These are phyloP conservation scores for Dothistroma septosporum DNA, from an alignment of 2,329 filamentous ascomycete species.

Conservation along the genomic window DNA sequence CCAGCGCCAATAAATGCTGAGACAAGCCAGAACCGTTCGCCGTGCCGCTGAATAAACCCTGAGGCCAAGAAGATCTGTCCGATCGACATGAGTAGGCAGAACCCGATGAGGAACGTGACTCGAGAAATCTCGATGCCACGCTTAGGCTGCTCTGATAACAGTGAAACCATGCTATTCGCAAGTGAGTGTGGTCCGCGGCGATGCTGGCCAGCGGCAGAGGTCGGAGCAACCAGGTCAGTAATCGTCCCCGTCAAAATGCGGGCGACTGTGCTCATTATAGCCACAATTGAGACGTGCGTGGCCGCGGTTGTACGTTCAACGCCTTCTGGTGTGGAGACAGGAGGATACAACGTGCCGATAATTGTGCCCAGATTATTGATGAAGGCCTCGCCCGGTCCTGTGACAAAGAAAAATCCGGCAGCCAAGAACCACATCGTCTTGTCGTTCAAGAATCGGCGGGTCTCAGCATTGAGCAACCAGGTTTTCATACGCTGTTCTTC, in stretches of 20 bases:
- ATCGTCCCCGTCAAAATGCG: slow-evolving; percentile 85
- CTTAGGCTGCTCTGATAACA: slow-evolving; percentile 22
- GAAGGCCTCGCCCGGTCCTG: slow-evolving; percentile 93
- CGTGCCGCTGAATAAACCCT: slow-evolving; percentile 68
- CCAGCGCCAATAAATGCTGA: slow-evolving; percentile 82
- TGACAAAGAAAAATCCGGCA: slow-evolving; percentile 83
- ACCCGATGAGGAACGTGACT: slow-evolving; percentile 71
- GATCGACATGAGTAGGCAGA: slow-evolving; percentile 65
- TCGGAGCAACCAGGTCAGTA: slow-evolving; percentile 76
- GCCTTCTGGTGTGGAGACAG: slow-evolving; percentile 53
- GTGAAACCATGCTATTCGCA: slow-evolving; percentile 39
- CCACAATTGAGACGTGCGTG: slow-evolving; percentile 90
- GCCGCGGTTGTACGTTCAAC: slow-evolving; percentile 59
- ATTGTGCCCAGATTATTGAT: slow-evolving; percentile 96
- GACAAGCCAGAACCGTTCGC: slow-evolving; percentile 77
- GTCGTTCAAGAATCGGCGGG: slow-evolving; percentile 76
- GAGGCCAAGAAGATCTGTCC: slow-evolving; percentile 76
- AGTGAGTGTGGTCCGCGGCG: slow-evolving; percentile 46
- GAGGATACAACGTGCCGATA: slow-evolving; percentile 74
- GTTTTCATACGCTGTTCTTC: slow-evolving; percentile 71
- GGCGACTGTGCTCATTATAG: slow-evolving; percentile 82
- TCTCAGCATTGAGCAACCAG: slow-evolving; percentile 89
- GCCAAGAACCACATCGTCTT: slow-evolving; percentile 96
- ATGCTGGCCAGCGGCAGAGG: slow-evolving; percentile 51
- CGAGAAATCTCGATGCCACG: slow-evolving; percentile 63